Evolutionary conservation across 2,329 filamentous ascomycete genomes (phyloP), one percentile per base, ranked within the genome.

Genomic region (Sarocladiaceae sp.): DNA sequence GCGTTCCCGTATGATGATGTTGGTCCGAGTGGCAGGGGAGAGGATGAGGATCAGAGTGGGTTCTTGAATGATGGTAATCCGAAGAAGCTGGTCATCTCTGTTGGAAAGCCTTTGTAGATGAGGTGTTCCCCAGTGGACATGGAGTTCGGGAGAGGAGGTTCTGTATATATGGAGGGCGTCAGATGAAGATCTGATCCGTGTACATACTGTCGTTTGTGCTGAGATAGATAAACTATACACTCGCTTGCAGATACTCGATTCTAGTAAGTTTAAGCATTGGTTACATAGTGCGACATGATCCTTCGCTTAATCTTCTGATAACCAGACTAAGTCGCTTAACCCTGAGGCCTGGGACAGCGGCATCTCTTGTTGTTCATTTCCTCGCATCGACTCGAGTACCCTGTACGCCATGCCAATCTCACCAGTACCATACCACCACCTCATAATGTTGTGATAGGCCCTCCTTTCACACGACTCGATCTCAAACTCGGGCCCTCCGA

Each of bases 1-100:
- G 83, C 84, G 1, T 88, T 88, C 59, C 83, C 85, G 0, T 88
- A 88, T 62, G 86, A 88, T 61, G 85, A 88, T 65, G 86, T 88
- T 10, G 74, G 73, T 20, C 72, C 81, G 17, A 50, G 47, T 31
- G 3, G 68, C 66, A n/a, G 44, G 26, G 44, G 44, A 3, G 69
- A 70, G 37, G 78, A 76, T 2, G 61, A 65, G 3, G 82, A 87
- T 62, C 82, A 85, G 67, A 81, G 80, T 18, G 85, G 85, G 1
- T 80, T 78, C 54, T 74, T 88, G 18, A 79, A 74, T 55, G 82
- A 84, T 61, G 66, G 71, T 2, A 73, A 72, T 50, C 83, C 84
- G 1, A 65, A 70, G 62, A 59, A 80, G 54, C 70, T 85, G 58
- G 82, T 76, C 1, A 73, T 86, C 48, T 74, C 73, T 2, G 70